These are phyloP conservation scores for Fusarium ambrosium DNA, from an alignment of 2,329 filamentous ascomycete species.

Conservation along the genomic window DNA sequence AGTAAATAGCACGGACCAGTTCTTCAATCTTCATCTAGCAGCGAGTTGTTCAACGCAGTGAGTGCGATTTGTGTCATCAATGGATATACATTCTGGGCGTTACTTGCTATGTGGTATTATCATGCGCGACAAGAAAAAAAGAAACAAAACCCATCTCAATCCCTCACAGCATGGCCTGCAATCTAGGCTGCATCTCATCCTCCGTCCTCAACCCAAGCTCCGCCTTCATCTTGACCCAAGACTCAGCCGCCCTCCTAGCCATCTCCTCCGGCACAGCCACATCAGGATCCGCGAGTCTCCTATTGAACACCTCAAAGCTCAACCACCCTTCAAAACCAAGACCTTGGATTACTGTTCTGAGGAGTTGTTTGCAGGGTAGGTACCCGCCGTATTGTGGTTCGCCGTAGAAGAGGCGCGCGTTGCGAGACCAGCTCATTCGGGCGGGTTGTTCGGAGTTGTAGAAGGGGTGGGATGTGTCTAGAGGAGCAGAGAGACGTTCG, in stretches of 20 bases:
- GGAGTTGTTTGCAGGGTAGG: slow-evolving; percentile 73
- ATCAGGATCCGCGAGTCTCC: slow-evolving; percentile 59
- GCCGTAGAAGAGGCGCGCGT: slow-evolving; percentile 71
- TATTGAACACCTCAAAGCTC: slow-evolving; percentile 77
- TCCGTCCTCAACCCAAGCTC: slow-evolving; percentile 52
- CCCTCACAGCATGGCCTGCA: slow-evolving; percentile 52
- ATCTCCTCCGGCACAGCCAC: slow-evolving; percentile 72
- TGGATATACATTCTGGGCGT: background rate
- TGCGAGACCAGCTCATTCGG: slow-evolving; percentile 83
- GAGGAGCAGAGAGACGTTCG: slow-evolving; percentile 70
- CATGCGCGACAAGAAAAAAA: background rate
- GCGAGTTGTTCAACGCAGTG: background rate
- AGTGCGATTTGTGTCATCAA: background rate
- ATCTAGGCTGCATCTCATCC: slow-evolving; percentile 42
- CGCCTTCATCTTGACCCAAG: slow-evolving; percentile 61
- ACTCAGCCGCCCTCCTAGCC: slow-evolving; percentile 68
- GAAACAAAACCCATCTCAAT: background rate
- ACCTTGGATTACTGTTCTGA: slow-evolving; percentile 71
- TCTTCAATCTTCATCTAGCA: no score
- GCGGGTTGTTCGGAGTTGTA: slow-evolving; percentile 52
- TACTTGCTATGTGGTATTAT: slow-evolving; percentile 2
- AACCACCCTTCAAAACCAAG: slow-evolving; percentile 78
- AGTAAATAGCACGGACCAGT: background rate
- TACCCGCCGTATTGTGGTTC: slow-evolving; percentile 75
- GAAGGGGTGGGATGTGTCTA: slow-evolving; percentile 64